Evolutionary conservation across 2,329 filamentous ascomycete species (phyloP).

Genomic region (Paramyrothecium sp.): DNA sequence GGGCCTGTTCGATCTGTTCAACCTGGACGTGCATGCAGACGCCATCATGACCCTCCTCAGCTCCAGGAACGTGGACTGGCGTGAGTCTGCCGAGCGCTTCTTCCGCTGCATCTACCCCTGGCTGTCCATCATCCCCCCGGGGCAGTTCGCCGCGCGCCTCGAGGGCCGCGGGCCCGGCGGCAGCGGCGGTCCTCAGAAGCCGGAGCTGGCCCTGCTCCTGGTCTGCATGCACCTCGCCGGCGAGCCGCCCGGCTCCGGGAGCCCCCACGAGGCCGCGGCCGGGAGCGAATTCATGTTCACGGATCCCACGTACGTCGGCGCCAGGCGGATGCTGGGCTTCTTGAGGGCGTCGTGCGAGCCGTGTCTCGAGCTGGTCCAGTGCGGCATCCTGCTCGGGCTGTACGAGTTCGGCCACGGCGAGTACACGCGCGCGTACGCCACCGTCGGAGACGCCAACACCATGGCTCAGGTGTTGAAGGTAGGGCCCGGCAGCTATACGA

Average conservation of each 20-base stretch:
- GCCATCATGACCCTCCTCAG: slow-evolving; percentile 37
- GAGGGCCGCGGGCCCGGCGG: slow-evolving; percentile 23
- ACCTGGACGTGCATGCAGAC: slow-evolving; percentile 30
- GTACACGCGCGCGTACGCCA: slow-evolving; percentile 37
- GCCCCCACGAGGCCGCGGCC: slow-evolving; percentile 26
- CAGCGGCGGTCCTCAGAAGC: slow-evolving; percentile 16
- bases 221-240: slow-evolving; percentile 42
- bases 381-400: slow-evolving; percentile 36
- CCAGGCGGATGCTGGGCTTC: slow-evolving; percentile 35
- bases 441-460: slow-evolving; percentile 38
- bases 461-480: slow-evolving; percentile 33
- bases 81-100: slow-evolving; percentile 32
- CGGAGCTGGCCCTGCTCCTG: slow-evolving; percentile 35
- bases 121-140: slow-evolving; percentile 38
- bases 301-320: slow-evolving; percentile 34
- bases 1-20: slow-evolving; percentile 24
- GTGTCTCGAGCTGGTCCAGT: slow-evolving; percentile 38
- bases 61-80: slow-evolving; percentile 33
- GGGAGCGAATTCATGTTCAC: slow-evolving; percentile 29
- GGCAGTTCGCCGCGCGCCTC: slow-evolving; percentile 32
- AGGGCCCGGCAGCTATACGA: slow-evolving; percentile 32
- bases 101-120: slow-evolving; percentile 40
- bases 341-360: slow-evolving; percentile 32
- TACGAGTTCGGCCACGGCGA: slow-evolving; percentile 45
- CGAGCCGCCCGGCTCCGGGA: slow-evolving; percentile 14